Evolutionary conservation across 2,329 filamentous ascomycete species (phyloP).

Genomic region (Colletotrichum sp.): DNA sequence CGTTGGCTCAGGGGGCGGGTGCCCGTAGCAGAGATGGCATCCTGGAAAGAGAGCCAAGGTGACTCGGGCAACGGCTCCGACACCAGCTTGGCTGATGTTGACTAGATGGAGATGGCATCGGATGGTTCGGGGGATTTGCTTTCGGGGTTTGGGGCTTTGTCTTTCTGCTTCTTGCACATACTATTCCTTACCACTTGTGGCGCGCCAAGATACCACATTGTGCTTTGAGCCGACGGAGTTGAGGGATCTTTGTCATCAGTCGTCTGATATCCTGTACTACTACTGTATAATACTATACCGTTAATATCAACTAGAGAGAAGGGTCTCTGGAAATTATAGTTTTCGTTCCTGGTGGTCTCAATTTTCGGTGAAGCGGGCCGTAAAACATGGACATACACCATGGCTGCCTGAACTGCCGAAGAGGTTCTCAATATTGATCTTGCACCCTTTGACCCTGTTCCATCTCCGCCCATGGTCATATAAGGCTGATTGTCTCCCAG

Average conservation of each 20-base stretch:
- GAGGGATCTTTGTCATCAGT: slow-evolving; percentile 4
- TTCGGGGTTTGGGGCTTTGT: not conserved
- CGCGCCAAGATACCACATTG: not conserved
- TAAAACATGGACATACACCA: not conserved
- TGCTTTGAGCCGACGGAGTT: not conserved
- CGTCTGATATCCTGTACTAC: slow-evolving; percentile 17
- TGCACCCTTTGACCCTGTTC: not conserved
- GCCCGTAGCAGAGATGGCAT: slow-evolving; percentile 62
- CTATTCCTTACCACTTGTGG: not conserved
- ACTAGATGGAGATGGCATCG: slow-evolving; percentile 19
- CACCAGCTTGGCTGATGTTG: slow-evolving; percentile 29
- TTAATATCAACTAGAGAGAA: not conserved
- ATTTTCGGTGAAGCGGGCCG: not conserved
- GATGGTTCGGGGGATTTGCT: not conserved
- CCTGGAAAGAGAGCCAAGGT: slow-evolving; percentile 55
- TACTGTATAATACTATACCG: slow-evolving; percentile 15
- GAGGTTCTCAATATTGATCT: not conserved
- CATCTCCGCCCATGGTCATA: not conserved
- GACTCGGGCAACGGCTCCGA: slow-evolving; percentile 33
- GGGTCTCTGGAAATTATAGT: not conserved
- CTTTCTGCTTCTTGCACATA: slow-evolving; percentile 16
- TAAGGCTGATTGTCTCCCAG: not conserved
- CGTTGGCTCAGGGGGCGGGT: slow-evolving; percentile 82
- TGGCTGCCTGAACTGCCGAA: not conserved
- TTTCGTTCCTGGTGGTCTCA: not conserved